Percentiles rank a stretch among this genome's conserved stretches.
Evolutionary conservation across 495 filamentous ascomycete genomes (phyloP).

Genomic region (Aspergillus funiculosus): DNA sequence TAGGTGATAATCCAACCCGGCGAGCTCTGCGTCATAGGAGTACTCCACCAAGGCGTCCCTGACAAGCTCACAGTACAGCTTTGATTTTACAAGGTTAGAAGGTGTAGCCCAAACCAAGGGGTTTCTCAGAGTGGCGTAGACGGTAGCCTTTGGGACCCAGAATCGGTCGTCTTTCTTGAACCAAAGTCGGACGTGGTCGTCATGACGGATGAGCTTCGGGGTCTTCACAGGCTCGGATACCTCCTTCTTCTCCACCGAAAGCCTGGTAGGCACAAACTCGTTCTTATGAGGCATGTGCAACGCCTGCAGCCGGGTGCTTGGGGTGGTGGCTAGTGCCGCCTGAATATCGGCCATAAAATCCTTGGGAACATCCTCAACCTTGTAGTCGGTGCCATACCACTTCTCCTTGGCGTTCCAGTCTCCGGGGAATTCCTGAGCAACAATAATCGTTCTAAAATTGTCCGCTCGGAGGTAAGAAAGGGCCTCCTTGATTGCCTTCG

Average conservation of each 20-base stretch:
- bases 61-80: slow-evolving; percentile 81
- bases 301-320: slow-evolving; percentile 55
- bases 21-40: slow-evolving; percentile 92
- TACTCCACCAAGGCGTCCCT: slow-evolving; percentile 89
- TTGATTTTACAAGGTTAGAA: slow-evolving; percentile 66
- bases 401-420: slow-evolving; percentile 85
- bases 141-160: slow-evolving; percentile 93
- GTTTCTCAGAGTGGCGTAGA: slow-evolving; percentile 74
- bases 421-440: slow-evolving; percentile 76
- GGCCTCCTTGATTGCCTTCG: slow-evolving; percentile 66
- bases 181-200: slow-evolving; percentile 80
- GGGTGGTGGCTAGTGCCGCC: slow-evolving; percentile 52
- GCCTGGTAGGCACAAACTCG: slow-evolving; percentile 89
- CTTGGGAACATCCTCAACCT: slow-evolving; percentile 70
- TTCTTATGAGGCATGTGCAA: slow-evolving; percentile 90
- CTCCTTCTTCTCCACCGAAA: slow-evolving; percentile 93
- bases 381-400: slow-evolving; percentile 98
- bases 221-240: slow-evolving; percentile 63
- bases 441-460: slow-evolving; percentile 79
- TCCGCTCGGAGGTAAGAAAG: slow-evolving; percentile 73
- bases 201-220: slow-evolving; percentile 84
- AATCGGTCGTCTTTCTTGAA: slow-evolving; percentile 98
- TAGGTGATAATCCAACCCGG: slow-evolving; percentile 81
- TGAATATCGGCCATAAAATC: slow-evolving; percentile 66
- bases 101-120: slow-evolving; percentile 73